Percentiles rank a stretch among this genome's conserved stretches.
phyloP scores from a whole-genome alignment of 768 basidiomycete species.

The Phlebiopsis gigantea region DNA sequence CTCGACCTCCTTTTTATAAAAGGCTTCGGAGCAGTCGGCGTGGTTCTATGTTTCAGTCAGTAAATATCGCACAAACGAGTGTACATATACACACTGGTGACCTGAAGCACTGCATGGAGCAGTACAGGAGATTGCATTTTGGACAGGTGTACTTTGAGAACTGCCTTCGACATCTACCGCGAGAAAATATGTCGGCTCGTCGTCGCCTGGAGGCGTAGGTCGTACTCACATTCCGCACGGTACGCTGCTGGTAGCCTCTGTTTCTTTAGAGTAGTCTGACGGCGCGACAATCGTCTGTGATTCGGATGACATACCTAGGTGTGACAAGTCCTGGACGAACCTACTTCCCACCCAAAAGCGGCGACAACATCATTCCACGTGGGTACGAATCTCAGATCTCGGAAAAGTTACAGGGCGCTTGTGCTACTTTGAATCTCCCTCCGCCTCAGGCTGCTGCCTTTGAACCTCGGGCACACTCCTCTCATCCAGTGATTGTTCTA shows the following conservation, averaged over 20 bases:
- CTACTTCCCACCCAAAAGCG: neutral
- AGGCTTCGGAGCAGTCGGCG: constrained; percentile 71
- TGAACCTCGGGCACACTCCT: neutral
- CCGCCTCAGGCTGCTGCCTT: neutral
- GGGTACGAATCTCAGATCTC: neutral
- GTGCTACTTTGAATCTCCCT: neutral
- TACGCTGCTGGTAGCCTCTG: constrained; percentile 15
- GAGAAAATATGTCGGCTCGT: constrained; percentile 6
- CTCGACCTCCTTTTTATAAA: constrained; percentile 75
- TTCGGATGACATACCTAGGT: constrained; percentile 10
- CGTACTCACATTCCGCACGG: constrained; percentile 21
- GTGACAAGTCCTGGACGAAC: neutral
- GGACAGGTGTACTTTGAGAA: constrained; percentile 81
- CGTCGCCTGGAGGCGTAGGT: no score
- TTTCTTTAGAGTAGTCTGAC: constrained; percentile 4
- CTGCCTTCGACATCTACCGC: constrained; percentile 63
- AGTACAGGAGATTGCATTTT: constrained; percentile 75
- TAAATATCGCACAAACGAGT: neutral
- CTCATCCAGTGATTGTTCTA: neutral
- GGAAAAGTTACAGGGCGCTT: constrained; percentile 4
- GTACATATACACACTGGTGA: constrained; percentile 41
- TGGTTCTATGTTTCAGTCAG: constrained; percentile 40
- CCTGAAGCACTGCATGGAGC: constrained; percentile 75
- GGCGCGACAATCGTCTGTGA: constrained; percentile 4
- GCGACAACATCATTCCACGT: neutral